Evolutionary conservation across 306 rosid species (phyloP).

Genomic region (Cucumis cinereus): DNA sequence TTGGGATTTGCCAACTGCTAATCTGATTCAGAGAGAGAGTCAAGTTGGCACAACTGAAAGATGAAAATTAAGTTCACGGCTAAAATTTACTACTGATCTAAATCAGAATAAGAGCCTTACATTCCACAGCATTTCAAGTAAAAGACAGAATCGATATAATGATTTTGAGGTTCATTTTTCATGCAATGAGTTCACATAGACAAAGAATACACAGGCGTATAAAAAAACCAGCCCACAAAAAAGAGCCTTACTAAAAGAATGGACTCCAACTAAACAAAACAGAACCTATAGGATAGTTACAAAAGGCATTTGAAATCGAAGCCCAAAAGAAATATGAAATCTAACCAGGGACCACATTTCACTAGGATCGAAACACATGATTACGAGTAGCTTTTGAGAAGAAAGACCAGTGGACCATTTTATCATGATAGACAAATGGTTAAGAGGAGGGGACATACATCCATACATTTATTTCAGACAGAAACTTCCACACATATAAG

Average conservation of each 20-base stretch:
- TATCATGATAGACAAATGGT: neutral
- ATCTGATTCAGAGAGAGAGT: conserved; percentile 32
- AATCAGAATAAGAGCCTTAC: neutral
- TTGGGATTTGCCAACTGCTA: conserved; percentile 98
- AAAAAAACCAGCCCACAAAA: too few relatives aligned
- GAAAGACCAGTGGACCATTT: neutral
- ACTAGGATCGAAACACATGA: too few relatives aligned
- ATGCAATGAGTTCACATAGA: neutral
- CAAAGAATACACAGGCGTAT: too few relatives aligned
- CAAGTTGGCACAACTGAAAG: neutral
- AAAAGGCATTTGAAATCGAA: too few relatives aligned
- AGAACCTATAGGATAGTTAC: too few relatives aligned
- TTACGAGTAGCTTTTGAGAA: neutral
- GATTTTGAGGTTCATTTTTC: neutral
- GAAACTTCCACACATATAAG: neutral
- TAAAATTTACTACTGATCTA: neutral
- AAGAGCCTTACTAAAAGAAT: too few relatives aligned
- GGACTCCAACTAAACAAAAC: too few relatives aligned
- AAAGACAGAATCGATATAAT: neutral
- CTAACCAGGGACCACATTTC: too few relatives aligned
- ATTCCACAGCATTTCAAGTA: neutral
- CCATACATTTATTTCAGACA: neutral
- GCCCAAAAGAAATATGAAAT: too few relatives aligned
- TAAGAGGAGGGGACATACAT: neutral
- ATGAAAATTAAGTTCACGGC: neutral